Percentiles rank a stretch among this genome's conserved stretches.
phyloP scores from a whole-genome alignment of 1,284 basidiomycete genomes.

The Pascua guehoae region DNA sequence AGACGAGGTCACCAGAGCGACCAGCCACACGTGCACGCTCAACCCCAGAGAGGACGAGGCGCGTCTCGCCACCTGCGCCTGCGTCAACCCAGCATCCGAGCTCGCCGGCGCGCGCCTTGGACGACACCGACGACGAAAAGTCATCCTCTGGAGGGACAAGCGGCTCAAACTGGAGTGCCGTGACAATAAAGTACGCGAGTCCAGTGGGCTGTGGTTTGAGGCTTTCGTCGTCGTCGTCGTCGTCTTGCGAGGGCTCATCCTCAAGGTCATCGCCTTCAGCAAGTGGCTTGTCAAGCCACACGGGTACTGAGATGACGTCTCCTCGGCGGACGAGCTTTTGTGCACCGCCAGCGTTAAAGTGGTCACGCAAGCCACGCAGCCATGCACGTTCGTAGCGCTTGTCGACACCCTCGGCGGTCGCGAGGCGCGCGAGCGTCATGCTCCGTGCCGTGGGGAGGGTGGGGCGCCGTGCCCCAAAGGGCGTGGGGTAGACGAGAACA shows the following conservation, averaged over 20 bases:
- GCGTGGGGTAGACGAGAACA: constrained; percentile 43
- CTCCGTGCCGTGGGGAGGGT: constrained; percentile 67
- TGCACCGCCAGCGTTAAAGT: constrained; percentile 57
- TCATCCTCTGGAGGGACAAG: constrained; percentile 45
- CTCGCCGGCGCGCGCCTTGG: constrained; percentile 56
- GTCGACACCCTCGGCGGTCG: constrained; percentile 72
- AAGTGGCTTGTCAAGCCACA: constrained; percentile 58
- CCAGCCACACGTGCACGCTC: constrained; percentile 27
- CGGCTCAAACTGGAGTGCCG: constrained; percentile 66
- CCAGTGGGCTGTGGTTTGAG: constrained; percentile 37
- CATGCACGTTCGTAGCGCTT: constrained; percentile 69
- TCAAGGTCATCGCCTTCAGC: constrained; percentile 36
- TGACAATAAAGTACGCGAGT: constrained; percentile 72
- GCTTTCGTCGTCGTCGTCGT: constrained; percentile 38
- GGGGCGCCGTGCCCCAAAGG: constrained; percentile 52
- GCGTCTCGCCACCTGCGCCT: constrained; percentile 59
- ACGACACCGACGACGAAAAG: constrained; percentile 49
- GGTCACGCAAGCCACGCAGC: constrained; percentile 62
- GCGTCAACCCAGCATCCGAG: constrained; percentile 84
- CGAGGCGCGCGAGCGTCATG: constrained; percentile 76
- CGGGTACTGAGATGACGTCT: constrained; percentile 71
- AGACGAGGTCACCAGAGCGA: constrained; percentile 25
- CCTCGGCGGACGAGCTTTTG: constrained; percentile 68
- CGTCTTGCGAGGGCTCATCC: constrained; percentile 20
- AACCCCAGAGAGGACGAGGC: constrained; percentile 54